Conservation (phyloP, 2,329 filamentous ascomycete genomes). For the Nigrograna mackinnonii region DNA sequence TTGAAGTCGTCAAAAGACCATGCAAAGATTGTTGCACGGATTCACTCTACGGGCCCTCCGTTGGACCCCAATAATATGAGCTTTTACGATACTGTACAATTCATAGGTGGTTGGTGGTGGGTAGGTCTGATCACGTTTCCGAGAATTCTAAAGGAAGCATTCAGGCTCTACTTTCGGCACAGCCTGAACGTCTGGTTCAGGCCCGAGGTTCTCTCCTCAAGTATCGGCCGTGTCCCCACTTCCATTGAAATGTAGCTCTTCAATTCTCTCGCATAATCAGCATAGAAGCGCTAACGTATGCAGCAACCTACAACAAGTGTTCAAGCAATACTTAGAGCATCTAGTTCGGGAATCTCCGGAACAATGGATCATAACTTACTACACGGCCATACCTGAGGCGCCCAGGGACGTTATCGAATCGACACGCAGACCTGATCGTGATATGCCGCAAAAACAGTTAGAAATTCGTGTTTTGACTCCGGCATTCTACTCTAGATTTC, state of each 20-base stretch:
- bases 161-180: conserved; percentile 58
- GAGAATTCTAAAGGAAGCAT: conserved; percentile 66
- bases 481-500: conserved; percentile 68
- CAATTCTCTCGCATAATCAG: neutral
- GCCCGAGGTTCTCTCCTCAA: conserved; percentile 64
- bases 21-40: conserved; percentile 63
- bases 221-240: conserved; percentile 58
- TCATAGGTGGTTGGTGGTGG: conserved; percentile 67
- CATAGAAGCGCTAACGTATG: neutral
- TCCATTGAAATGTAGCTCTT: conserved; percentile 48
- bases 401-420: conserved; percentile 21
- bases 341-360: conserved; percentile 53
- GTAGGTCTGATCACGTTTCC: conserved; percentile 69
- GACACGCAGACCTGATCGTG: conserved; percentile 16
- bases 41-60: conserved; percentile 58
- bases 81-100: conserved; percentile 46
- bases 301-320: conserved; percentile 40
- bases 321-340: conserved; percentile 44
- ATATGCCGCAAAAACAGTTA: conserved; percentile 41
- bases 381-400: conserved; percentile 50
- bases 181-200: conserved; percentile 67
- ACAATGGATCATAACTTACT: conserved; percentile 57
- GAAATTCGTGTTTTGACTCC: conserved; percentile 66
- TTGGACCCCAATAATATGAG: conserved; percentile 56
- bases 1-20: conserved; percentile 63